Conservation (phyloP, 441 rosid genomes). For the Populus hybrid region DNA sequence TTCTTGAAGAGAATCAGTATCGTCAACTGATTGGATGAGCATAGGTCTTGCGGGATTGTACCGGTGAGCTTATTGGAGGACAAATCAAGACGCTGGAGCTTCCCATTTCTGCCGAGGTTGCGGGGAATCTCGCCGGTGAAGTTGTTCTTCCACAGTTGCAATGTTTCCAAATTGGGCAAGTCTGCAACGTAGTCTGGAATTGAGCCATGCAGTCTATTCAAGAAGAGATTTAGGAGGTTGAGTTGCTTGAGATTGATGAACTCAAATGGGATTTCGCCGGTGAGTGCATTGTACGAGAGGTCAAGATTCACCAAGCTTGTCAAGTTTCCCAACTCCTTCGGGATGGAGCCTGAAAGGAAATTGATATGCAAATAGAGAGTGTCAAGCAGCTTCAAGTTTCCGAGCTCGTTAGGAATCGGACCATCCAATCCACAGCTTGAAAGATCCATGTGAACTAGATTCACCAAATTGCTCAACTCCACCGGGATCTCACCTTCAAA, state of each 20-base stretch:
- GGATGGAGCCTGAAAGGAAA: slow-evolving; percentile 58
- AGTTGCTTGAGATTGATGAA: slow-evolving; percentile 64
- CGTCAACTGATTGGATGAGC: slow-evolving; percentile 59
- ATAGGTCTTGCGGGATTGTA: slow-evolving; percentile 70
- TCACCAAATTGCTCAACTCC: slow-evolving; percentile 69
- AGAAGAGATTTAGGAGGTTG: slow-evolving; percentile 74
- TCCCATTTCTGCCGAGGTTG: slow-evolving; percentile 64
- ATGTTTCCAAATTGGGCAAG: slow-evolving; percentile 61
- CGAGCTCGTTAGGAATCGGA: slow-evolving; percentile 64
- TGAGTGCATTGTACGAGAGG: slow-evolving; percentile 70
- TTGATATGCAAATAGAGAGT: slow-evolving; percentile 80
- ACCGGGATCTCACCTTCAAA: slow-evolving; percentile 67
- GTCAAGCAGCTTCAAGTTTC: slow-evolving; percentile 64
- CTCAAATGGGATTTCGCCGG: slow-evolving; percentile 72
- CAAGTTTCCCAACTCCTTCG: slow-evolving; percentile 62
- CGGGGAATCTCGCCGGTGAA: slow-evolving; percentile 83
- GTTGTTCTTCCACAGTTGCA: slow-evolving; percentile 87
- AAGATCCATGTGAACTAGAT: slow-evolving; percentile 64
- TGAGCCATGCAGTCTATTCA: slow-evolving; percentile 79
- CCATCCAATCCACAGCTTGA: slow-evolving; percentile 75
- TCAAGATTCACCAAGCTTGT: slow-evolving; percentile 74
- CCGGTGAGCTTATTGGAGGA: slow-evolving; percentile 92
- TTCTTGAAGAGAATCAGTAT: slow-evolving; percentile 70
- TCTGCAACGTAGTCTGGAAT: slow-evolving; percentile 80
- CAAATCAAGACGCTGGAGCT: slow-evolving; percentile 64